Conservation (phyloP, 2,329 filamentous ascomycete genomes). For the Drechmeria coniospora region DNA sequence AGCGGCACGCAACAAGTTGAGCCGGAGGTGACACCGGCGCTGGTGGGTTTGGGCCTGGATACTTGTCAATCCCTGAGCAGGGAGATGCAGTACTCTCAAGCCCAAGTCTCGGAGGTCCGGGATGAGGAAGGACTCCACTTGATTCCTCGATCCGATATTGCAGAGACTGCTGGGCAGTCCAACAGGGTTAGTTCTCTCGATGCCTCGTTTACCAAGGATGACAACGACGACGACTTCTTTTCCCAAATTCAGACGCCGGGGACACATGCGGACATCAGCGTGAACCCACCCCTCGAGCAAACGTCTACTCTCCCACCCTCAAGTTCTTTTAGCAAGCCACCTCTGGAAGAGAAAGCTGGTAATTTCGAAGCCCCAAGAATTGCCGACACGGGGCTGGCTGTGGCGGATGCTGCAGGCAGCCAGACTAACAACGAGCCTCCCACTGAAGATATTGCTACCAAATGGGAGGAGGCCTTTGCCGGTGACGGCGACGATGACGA, state of each 20-base stretch:
- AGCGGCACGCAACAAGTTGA: too few species aligned
- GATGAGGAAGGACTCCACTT: constrained; percentile 58
- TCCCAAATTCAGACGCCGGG: constrained; percentile 26
- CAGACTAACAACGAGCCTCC: constrained; percentile 9
- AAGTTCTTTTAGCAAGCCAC: too few species aligned
- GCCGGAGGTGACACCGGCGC: too few species aligned
- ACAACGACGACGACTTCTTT: constrained; percentile 50
- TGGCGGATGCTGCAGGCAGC: constrained; percentile 6
- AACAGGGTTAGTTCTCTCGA: constrained; percentile 11
- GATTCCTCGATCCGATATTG: constrained; percentile 23
- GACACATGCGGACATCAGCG: constrained; percentile 5
- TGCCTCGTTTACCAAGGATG: constrained; percentile 28
- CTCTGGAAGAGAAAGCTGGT: too few species aligned
- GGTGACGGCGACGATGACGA: constrained; percentile 58
- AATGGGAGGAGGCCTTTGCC: constrained; percentile 71
- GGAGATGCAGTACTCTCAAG: constrained; percentile 23
- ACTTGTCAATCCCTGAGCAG: constrained; percentile 26
- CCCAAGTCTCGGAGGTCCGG: constrained; percentile 37
- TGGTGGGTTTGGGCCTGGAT: too few species aligned
- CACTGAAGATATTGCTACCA: constrained; percentile 55
- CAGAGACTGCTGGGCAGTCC: constrained; percentile 1
- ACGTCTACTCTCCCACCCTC: constrained; percentile 61
- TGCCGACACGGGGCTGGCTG: too few species aligned
- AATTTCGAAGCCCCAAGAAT: too few species aligned
- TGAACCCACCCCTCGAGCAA: constrained; percentile 32